These are phyloP conservation scores for Firmiana major DNA, from an alignment of 345 rosid genomes.

Conservation along the genomic window DNA sequence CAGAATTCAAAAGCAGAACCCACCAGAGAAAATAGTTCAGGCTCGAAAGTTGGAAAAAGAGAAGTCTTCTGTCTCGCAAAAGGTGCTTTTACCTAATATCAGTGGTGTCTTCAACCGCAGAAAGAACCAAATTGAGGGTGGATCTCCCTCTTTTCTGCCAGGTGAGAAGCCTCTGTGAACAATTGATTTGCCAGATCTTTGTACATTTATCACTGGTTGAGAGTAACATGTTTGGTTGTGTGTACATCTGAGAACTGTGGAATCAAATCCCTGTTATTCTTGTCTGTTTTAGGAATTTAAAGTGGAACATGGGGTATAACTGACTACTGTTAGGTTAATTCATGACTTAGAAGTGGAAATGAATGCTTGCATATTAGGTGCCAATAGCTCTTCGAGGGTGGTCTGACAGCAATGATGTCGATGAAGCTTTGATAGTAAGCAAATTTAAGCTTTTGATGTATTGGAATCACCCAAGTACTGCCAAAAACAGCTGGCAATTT, in stretches of 20 bases:
- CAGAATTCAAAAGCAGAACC: conserved; percentile 49
- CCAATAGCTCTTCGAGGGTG: background rate
- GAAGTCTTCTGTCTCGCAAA: conserved; percentile 54
- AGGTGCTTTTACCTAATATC: conserved; percentile 54
- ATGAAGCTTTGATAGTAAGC: conserved; percentile 2
- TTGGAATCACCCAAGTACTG: background rate
- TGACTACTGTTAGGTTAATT: conserved; percentile 16
- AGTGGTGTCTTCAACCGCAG: conserved; percentile 70
- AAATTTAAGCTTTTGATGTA: background rate
- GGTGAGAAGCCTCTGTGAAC: conserved; percentile 62
- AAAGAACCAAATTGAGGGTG: conserved; percentile 81
- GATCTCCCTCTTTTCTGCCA: conserved; percentile 74
- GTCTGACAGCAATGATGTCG: background rate
- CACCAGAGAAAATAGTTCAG: conserved; percentile 31
- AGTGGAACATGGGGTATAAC: conserved; percentile 15
- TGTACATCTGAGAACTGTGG: conserved; percentile 28
- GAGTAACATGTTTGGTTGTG: conserved; percentile 28
- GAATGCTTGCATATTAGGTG: conserved; percentile 11
- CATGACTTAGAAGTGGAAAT: conserved; percentile 11
- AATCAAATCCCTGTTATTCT: conserved; percentile 17
- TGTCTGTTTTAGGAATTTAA: conserved; percentile 11
- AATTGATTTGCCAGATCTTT: conserved; percentile 15
- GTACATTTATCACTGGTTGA: conserved; percentile 30
- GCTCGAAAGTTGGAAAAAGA: conserved; percentile 55
- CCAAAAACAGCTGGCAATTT: background rate